These are phyloP conservation scores for Calonectria honghensis DNA, from an alignment of 2,329 filamentous ascomycete genomes.

Conservation along the genomic window DNA sequence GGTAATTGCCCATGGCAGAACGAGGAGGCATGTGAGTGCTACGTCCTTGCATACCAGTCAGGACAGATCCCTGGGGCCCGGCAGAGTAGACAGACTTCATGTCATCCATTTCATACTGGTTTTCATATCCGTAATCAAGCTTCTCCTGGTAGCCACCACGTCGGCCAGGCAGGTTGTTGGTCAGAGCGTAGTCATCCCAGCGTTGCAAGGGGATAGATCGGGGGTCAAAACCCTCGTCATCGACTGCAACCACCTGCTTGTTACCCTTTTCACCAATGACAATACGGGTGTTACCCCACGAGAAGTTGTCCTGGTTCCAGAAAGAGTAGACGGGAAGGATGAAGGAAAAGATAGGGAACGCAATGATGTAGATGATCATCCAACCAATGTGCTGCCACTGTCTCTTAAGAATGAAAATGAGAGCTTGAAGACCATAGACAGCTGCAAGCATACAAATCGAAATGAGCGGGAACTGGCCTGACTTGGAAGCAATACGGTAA, in stretches of 20 bases:
- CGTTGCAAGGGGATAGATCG: slow-evolving; percentile 94
- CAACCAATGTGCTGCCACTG: slow-evolving; percentile 99
- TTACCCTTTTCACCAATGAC: slow-evolving; percentile 95
- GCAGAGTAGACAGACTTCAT: slow-evolving; percentile 98
- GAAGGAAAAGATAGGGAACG: slow-evolving; percentile 95
- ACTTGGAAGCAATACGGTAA: slow-evolving; percentile 81
- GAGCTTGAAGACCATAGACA: slow-evolving; percentile 95
- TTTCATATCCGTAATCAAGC: slow-evolving; percentile 78
- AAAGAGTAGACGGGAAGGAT: slow-evolving; percentile 96
- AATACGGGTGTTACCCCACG: slow-evolving; percentile 98
- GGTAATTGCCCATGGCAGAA: slow-evolving; percentile 72
- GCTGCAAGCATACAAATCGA: slow-evolving; percentile 92
- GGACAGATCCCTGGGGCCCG: slow-evolving; percentile 89
- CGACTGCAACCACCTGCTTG: slow-evolving; percentile 92
- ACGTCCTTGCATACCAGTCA: slow-evolving; percentile 86
- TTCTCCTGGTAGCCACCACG: slow-evolving; percentile 84
- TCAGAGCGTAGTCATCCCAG: slow-evolving; percentile 95
- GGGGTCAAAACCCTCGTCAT: slow-evolving; percentile 91
- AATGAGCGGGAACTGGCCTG: slow-evolving; percentile 87
- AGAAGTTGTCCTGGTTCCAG: slow-evolving; percentile 99
- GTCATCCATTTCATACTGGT: slow-evolving; percentile 97
- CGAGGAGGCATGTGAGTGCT: slow-evolving; percentile 88
- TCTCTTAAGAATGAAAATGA: slow-evolving; percentile 97
- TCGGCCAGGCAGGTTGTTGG: slow-evolving; percentile 92
- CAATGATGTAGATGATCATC: slow-evolving; percentile 99